Evolutionary conservation across 2,329 filamentous ascomycete species (phyloP).

Genomic region (Cryoendolithus antarcticus): DNA sequence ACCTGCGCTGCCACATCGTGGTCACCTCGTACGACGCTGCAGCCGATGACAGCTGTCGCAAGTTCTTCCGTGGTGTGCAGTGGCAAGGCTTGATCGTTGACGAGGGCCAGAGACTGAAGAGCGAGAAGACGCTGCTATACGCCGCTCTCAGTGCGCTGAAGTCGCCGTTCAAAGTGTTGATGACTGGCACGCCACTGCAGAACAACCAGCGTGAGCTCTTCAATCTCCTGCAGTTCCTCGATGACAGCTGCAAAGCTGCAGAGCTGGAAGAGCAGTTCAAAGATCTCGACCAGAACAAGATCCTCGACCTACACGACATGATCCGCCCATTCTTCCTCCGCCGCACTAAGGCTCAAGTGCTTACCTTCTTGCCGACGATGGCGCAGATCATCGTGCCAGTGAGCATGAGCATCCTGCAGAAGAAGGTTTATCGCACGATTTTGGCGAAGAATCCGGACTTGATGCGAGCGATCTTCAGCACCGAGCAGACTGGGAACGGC

Average conservation of each 20-base stretch:
- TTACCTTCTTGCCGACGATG: constrained; percentile 87
- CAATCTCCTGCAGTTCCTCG: constrained; percentile 91
- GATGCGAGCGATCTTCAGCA: constrained; percentile 73
- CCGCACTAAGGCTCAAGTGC: constrained; percentile 78
- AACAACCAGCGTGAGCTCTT: constrained; percentile 94
- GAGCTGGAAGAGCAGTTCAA: constrained; percentile 62
- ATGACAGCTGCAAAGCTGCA: constrained; percentile 57
- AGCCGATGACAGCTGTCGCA: constrained; percentile 55
- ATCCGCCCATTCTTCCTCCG: constrained; percentile 62
- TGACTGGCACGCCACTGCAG: constrained; percentile 83
- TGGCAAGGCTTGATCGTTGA: constrained; percentile 90
- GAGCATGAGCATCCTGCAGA: constrained; percentile 89
- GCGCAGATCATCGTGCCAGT: constrained; percentile 90
- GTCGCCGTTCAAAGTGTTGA: constrained; percentile 69
- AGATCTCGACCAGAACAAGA: constrained; percentile 70
- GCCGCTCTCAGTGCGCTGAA: constrained; percentile 58
- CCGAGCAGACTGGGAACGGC: constrained; percentile 28
- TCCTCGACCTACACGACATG: constrained; percentile 67
- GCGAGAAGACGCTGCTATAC: constrained; percentile 77
- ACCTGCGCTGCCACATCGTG: constrained; percentile 78
- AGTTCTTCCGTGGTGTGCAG: constrained; percentile 55
- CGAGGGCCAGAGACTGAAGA: constrained; percentile 91
- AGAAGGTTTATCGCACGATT: constrained; percentile 88
- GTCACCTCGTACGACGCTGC: constrained; percentile 92
- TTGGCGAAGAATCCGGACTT: constrained; percentile 81